Base-by-base conservation (phyloP, 768 basidiomycete species). In the Ramaria sp. region DNA sequence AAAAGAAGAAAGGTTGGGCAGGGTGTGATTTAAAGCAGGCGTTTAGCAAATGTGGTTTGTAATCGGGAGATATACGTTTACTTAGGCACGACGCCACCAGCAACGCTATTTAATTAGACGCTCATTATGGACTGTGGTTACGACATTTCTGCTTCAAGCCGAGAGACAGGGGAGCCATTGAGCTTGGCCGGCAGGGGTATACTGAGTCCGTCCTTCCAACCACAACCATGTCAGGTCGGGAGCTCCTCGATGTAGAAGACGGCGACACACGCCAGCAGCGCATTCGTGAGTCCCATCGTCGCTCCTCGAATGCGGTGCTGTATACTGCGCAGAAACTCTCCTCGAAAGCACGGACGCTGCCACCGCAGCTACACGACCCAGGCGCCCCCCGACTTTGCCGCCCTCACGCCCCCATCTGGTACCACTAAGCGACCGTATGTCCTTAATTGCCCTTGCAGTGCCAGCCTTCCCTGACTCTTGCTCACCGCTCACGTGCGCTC, bases 191-290 rank as follows among this genome's bases (percentile, higher is more conserved):
- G n/a, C n/a, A n/a, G n/a, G n/a, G n/a, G n/a, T n/a, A n/a, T n/a
- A n/a, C n/a, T n/a, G n/a, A n/a, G n/a, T n/a, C n/a, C n/a, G n/a
- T n/a, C n/a, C n/a, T n/a, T n/a, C n/a, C n/a, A n/a, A n/a, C n/a
- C n/a, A n/a, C 39, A n/a, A 2, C 46, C n/a, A 43, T 17, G 42
- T 7, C 34, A 7, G 1, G 2, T 2, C 53, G 57, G 1, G 66
- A 65, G 30, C 66, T 66, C 33, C 72, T 79, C 57, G 77, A 79
- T 43, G 71, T 76, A 55, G 78, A 79, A 63, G 74, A 76, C 59
- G 75, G 77, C 42, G 75, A 76, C 7, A 64, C 68, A 27, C 72
- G 76, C 60, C 73, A 72, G 51, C 59, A 64, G 10, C 65, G 77
- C 60, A 72, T 78, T 34, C 66, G 77, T 78, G 61, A 57, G 72